Evolutionary conservation across 176 grass and related monocot species (phyloP).

Genomic region (Aechmea fasciata): DNA sequence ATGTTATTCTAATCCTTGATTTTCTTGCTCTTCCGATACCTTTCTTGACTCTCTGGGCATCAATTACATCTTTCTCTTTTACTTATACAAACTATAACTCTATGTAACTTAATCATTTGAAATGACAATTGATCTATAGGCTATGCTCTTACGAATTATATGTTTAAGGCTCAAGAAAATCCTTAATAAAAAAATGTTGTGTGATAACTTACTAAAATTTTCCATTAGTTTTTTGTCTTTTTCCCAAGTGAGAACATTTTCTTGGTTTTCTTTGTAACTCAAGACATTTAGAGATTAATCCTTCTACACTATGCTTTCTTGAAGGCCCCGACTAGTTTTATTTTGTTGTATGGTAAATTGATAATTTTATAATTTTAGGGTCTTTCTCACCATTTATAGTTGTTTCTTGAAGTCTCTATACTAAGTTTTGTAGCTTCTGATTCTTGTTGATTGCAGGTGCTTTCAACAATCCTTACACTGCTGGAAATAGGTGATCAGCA

Average conservation of each 20-base stretch:
- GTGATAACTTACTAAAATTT: not conserved
- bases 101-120: slow-evolving; percentile 1
- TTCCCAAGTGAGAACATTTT: not conserved
- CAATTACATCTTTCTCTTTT: not conserved
- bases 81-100: not conserved
- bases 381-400: not conserved
- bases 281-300: no score
- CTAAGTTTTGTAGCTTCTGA: slow-evolving; percentile 21
- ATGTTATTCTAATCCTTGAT: not conserved
- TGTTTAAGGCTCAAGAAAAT: not conserved
- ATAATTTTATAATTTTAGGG: not conserved
- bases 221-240: not conserved
- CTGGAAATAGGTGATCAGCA: slow-evolving; percentile 88
- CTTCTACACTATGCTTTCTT: not conserved
- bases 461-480: slow-evolving; percentile 80
- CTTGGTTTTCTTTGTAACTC: not conserved
- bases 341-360: not conserved
- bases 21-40: not conserved
- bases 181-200: not conserved
- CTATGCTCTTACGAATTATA: not conserved
- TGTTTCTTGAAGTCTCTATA: slow-evolving; percentile 3
- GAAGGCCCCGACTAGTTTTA: not conserved
- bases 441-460: slow-evolving; percentile 44
- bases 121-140: not conserved
- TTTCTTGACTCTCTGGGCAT: not conserved